These are phyloP conservation scores for Fomitopsis pinicola DNA, from an alignment of 1,284 basidiomycete species.

Conservation along the genomic window DNA sequence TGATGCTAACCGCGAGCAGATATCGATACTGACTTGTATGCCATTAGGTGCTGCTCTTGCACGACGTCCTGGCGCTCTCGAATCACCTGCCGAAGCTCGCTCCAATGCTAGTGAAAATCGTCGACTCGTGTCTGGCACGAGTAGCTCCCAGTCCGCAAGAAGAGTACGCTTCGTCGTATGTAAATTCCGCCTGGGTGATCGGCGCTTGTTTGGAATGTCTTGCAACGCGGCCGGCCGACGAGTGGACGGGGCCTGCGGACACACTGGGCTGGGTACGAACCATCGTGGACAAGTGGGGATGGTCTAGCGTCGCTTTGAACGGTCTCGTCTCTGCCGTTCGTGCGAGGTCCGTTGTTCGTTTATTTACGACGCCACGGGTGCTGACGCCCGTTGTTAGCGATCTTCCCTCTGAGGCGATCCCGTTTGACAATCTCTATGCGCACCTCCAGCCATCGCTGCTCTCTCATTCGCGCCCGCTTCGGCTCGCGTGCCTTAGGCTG, in stretches of 20 bases:
- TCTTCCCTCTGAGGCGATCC: slow-evolving; percentile 11
- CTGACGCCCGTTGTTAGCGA: background rate
- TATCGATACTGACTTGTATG: background rate
- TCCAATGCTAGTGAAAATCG: slow-evolving; percentile 43
- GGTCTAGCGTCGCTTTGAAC: slow-evolving; percentile 52
- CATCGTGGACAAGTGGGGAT: slow-evolving; percentile 51
- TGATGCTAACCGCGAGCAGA: background rate
- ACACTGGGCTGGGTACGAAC: slow-evolving; percentile 41
- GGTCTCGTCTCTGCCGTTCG: slow-evolving; percentile 49
- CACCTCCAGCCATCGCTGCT: slow-evolving; percentile 42
- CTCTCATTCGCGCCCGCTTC: slow-evolving; percentile 55
- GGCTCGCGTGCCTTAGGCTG: slow-evolving; percentile 53
- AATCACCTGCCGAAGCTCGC: slow-evolving; percentile 43
- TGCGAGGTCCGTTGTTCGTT: slow-evolving; percentile 33
- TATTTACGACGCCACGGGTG: background rate
- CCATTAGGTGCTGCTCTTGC: slow-evolving; percentile 39
- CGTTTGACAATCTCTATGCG: slow-evolving; percentile 45
- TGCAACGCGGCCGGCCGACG: slow-evolving; percentile 31
- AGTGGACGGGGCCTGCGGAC: slow-evolving; percentile 44
- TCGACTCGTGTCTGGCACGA: slow-evolving; percentile 39
- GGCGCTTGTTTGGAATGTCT: slow-evolving; percentile 46
- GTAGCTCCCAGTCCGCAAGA: slow-evolving; percentile 23
- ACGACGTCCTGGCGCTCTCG: slow-evolving; percentile 48
- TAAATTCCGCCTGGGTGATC: slow-evolving; percentile 50
- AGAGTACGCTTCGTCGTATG: slow-evolving; percentile 32